These are phyloP conservation scores for Hemisphaericaspora subhashii DNA, from an alignment of 1,139 yeast genomes.

Conservation along the genomic window DNA sequence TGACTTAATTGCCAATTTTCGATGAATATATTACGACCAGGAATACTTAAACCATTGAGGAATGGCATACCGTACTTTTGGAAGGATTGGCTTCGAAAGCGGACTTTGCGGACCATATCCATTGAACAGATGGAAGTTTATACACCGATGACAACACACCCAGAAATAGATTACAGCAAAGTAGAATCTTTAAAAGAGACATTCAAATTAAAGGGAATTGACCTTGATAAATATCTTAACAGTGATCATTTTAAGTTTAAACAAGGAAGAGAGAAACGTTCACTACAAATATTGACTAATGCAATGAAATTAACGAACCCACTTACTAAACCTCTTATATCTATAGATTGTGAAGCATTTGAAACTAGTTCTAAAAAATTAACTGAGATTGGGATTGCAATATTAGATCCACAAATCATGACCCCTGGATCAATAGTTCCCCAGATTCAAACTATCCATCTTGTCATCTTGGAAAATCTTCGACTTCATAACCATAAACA, in stretches of 20 bases:
- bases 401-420: conserved; percentile 57
- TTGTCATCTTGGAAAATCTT: conserved; percentile 54
- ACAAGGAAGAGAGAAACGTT: conserved; percentile 17
- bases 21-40: too few species aligned
- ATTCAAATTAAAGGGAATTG: neutral
- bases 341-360: conserved; percentile 70
- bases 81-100: too few species aligned
- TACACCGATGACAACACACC: neutral
- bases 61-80: too few species aligned
- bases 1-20: too few species aligned
- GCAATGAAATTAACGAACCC: conserved; percentile 30
- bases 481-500: conserved; percentile 50
- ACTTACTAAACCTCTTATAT: conserved; percentile 42
- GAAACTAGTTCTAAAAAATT: conserved; percentile 49
- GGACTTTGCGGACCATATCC: too few species aligned
- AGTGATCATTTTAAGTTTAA: conserved; percentile 19
- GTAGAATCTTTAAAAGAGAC: neutral
- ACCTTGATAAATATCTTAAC: conserved; percentile 18
- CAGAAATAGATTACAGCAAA: neutral
- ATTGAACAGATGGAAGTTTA: neutral
- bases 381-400: conserved; percentile 70
- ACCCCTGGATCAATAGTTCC: conserved; percentile 44
- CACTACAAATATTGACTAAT: conserved; percentile 20
- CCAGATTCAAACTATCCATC: conserved; percentile 51
- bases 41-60: too few species aligned